phyloP scores from a whole-genome alignment of 306 rosid genomes.

The Astragalus membranaceus region DNA sequence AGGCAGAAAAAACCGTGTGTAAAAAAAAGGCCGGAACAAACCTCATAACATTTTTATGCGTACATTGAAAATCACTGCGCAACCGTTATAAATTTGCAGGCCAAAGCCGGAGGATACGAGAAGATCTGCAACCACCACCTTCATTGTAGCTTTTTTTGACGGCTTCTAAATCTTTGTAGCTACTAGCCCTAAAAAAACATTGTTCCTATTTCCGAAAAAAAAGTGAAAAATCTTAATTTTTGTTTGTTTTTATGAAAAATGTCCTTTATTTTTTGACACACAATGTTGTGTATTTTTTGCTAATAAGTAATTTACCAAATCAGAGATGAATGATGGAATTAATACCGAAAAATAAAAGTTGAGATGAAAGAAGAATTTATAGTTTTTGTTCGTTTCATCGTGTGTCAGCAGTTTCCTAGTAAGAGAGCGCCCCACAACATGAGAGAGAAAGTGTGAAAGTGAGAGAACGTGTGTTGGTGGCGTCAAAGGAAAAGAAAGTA shows the following conservation, averaged over 20 bases:
- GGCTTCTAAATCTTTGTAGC: background rate
- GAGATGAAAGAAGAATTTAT: background rate
- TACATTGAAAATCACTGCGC: too few relatives aligned
- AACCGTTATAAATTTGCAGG: slow-evolving; percentile 3
- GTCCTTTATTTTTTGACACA: too few relatives aligned
- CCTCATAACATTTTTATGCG: too few relatives aligned
- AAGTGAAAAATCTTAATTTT: background rate
- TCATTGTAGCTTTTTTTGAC: background rate
- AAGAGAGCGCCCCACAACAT: background rate
- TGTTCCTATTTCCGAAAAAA: background rate
- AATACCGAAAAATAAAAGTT: too few relatives aligned
- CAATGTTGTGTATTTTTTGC: background rate
- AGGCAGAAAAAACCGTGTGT: too few relatives aligned
- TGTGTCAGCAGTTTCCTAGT: slow-evolving; percentile 15
- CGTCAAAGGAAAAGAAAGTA: slow-evolving; percentile 23
- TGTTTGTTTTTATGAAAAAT: too few relatives aligned
- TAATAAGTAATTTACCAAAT: background rate
- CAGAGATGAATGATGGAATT: background rate
- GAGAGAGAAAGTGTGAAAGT: background rate
- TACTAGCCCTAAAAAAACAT: background rate
- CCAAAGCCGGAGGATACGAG: slow-evolving; percentile 28
- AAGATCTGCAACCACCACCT: background rate
- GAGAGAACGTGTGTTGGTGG: slow-evolving; percentile 7
- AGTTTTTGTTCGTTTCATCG: background rate
- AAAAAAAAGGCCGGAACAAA: too few relatives aligned